Evolutionary conservation across 768 basidiomycete species (phyloP).

Genomic region (Lactarius hengduanensis): DNA sequence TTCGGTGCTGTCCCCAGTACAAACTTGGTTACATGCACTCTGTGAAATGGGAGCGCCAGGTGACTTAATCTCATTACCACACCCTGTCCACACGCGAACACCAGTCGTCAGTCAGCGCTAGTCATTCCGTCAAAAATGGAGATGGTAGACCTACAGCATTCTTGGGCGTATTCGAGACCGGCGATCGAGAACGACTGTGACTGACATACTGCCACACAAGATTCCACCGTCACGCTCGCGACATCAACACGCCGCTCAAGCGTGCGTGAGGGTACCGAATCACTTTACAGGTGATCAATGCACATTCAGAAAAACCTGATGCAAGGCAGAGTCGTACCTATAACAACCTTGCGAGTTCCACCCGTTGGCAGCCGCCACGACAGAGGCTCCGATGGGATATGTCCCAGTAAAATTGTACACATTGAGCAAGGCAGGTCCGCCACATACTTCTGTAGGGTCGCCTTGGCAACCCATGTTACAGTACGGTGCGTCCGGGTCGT

Average conservation of each 20-base stretch:
- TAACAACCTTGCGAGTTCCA: neutral
- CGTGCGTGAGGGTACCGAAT: neutral
- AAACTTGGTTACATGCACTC: conserved; percentile 7
- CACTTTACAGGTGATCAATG: neutral
- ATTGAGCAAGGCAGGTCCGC: neutral
- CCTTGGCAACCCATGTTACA: neutral
- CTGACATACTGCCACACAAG: conserved; percentile 1
- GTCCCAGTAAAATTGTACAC: neutral
- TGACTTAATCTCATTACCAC: neutral
- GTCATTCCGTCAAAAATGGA: neutral
- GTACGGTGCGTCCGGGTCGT: neutral
- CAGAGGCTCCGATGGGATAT: neutral
- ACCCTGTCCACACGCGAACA: neutral
- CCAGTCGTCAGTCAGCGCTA: neutral
- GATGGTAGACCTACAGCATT: conserved; percentile 7
- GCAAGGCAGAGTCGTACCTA: neutral
- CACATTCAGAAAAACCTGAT: neutral
- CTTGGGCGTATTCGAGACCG: conserved; percentile 4
- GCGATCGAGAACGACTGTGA: conserved; percentile 1
- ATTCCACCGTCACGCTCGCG: conserved; percentile 10
- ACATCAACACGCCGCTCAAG: conserved; percentile 2
- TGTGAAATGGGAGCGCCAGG: neutral
- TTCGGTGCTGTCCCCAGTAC: conserved; percentile 2
- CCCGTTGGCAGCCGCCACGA: neutral
- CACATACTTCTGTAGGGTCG: neutral